Evolutionary conservation across 495 filamentous ascomycete species (phyloP).

Genomic region (Bryoglossum gracile): DNA sequence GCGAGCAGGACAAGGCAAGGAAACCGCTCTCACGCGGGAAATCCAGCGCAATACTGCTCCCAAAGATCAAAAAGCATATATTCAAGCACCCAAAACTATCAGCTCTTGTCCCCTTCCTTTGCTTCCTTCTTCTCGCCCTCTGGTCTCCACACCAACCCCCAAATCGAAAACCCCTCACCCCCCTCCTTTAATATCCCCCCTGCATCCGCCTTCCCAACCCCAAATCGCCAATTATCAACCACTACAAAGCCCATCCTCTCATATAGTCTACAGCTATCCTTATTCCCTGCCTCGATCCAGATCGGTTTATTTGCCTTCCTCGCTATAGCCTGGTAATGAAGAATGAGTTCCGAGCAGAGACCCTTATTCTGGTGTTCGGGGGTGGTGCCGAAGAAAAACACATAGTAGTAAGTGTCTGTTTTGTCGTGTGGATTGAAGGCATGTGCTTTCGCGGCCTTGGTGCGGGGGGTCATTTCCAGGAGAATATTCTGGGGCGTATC

Average conservation of each 20-base stretch:
- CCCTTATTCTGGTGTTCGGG: background rate
- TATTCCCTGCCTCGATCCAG: constrained; percentile 18
- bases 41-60: too few relatives aligned
- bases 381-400: constrained; percentile 10
- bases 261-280: background rate
- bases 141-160: constrained; percentile 19
- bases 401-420: constrained; percentile 16
- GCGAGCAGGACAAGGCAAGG: too few relatives aligned
- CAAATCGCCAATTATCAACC: constrained; percentile 7
- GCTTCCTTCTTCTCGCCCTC: background rate
- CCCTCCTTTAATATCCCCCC: background rate
- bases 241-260: constrained; percentile 8
- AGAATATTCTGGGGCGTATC: too few relatives aligned
- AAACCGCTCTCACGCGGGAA: too few relatives aligned
- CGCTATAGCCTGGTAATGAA: constrained; percentile 8
- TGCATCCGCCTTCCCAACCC: constrained; percentile 12
- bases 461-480: too few relatives aligned
- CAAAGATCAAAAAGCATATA: too few relatives aligned
- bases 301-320: constrained; percentile 9
- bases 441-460: background rate
- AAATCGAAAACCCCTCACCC: constrained; percentile 11
- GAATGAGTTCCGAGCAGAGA: constrained; percentile 3
- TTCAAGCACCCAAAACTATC: too few relatives aligned
- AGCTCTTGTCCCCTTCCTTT: too few relatives aligned
- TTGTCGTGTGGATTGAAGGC: background rate